These are phyloP conservation scores for Phylloboletellus chloephorus DNA, from an alignment of 1,284 basidiomycete species.

Conservation along the genomic window DNA sequence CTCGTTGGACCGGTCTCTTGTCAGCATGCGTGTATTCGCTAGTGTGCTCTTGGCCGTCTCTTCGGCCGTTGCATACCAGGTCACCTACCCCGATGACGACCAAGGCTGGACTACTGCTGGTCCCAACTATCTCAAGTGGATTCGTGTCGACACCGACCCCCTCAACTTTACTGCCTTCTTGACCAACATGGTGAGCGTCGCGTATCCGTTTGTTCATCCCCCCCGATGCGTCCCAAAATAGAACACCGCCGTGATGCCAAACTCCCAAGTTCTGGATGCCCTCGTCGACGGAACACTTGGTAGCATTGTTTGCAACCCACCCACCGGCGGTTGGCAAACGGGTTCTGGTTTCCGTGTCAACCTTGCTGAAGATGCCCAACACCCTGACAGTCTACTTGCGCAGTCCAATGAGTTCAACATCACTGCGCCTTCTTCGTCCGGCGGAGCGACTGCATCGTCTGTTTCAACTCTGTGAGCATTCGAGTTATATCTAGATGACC, in stretches of 20 bases:
- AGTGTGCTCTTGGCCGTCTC: conserved; percentile 47
- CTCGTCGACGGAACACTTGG: conserved; percentile 42
- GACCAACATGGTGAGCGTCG: conserved; percentile 54
- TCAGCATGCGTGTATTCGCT: conserved; percentile 44
- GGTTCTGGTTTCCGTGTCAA: conserved; percentile 64
- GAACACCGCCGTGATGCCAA: conserved; percentile 29
- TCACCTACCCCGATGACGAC: conserved; percentile 47
- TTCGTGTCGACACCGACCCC: conserved; percentile 58
- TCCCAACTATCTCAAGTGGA: conserved; percentile 58
- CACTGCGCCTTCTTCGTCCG: conserved; percentile 28
- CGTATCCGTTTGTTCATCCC: neutral
- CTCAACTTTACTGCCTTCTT: conserved; percentile 65
- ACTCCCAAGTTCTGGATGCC: conserved; percentile 43
- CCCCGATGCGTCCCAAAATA: conserved; percentile 11
- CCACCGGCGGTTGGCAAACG: conserved; percentile 53
- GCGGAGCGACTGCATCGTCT: conserved; percentile 11
- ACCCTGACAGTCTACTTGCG: conserved; percentile 51
- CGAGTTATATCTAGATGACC: neutral
- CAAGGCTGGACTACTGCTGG: conserved; percentile 57
- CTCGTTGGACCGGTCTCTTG: neutral
- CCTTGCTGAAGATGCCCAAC: conserved; percentile 47
- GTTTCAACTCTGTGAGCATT: conserved; percentile 20
- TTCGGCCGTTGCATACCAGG: conserved; percentile 54
- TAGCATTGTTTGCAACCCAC: conserved; percentile 40
- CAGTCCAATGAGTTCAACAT: conserved; percentile 62